Percentiles rank a stretch among this genome's conserved stretches.
These are phyloP conservation scores for Picea abies DNA, from an alignment of 83 land plant species.

Conservation along the genomic window DNA sequence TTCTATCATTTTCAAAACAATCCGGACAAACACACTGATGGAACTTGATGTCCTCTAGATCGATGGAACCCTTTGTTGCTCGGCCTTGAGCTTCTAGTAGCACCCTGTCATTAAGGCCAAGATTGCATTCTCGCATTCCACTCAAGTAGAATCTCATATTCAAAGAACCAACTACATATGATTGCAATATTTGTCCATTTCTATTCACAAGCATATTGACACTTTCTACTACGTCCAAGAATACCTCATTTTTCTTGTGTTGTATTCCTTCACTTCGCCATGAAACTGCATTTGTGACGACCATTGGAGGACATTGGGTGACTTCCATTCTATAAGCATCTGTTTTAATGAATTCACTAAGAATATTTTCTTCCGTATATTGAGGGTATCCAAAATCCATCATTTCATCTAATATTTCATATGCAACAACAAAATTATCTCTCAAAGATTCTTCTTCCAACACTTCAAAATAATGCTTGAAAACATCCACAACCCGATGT, in stretches of 20 bases:
- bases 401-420: constrained; percentile 55
- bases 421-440: constrained; percentile 55
- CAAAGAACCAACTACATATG: constrained; percentile 98
- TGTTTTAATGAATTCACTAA: constrained; percentile 52
- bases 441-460: too few relatives aligned
- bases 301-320: constrained; percentile 45
- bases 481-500: constrained; percentile 54
- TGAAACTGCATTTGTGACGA: constrained; percentile 55
- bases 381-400: constrained; percentile 61
- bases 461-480: constrained; percentile 57
- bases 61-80: too few relatives aligned
- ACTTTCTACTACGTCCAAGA: constrained; percentile 97
- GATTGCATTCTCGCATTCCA: constrained; percentile 98
- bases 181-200: constrained; percentile 96
- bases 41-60: too few relatives aligned
- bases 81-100: too few relatives aligned
- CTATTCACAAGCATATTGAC: constrained; percentile 98
- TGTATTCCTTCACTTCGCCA: constrained; percentile 56
- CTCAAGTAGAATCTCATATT: constrained; percentile 99
- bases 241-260: constrained; percentile 78
- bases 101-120: constrained; percentile 95
- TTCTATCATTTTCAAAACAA: constrained; percentile 95
- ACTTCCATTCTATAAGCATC: constrained; percentile 54
- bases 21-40: constrained; percentile 98
- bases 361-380: constrained; percentile 46